Base-by-base conservation (phyloP, 495 filamentous ascomycete genomes). In the Geopyxis carbonaria region DNA sequence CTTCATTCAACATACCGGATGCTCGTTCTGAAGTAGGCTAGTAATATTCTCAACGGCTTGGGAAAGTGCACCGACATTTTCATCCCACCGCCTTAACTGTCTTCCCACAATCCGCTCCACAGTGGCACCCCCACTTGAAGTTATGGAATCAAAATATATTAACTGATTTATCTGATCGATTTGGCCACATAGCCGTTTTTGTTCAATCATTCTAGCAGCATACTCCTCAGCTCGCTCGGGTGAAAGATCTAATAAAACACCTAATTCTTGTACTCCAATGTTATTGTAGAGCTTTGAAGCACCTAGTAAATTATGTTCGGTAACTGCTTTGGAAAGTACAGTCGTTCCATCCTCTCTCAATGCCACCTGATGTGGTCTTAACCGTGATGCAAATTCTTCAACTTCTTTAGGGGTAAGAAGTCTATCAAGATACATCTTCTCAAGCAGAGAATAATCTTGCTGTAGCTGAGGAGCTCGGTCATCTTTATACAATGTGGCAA, bases 381-480 rank as follows among this genome's bases (percentile, higher is more conserved):
- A 67, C 10, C 73, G 76, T 40, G 78, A 64, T 0, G 85, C 75
- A 51, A 97, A 97, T 31, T 80, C 78, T 9, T 70, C 69, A 13
- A 94, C 84, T 59, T 97, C 89, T 14, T 69, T 72, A 2, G 77
- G 70, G 5, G 67, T 69, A 10, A 97, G 65, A 2, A 97, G 64
- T 4, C 89, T 73, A 59, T 95, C 84, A 20, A 97, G 69, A 57
- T 92, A 91, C 73, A 97, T 94, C 63, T 95, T 95, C 65, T 95
- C 91, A 15, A 97, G 64, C 38, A 97, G 94, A 29, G 70, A 66
- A 51, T 78, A 87, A 57, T 94, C 82, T 6, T 42, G 44, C 5
- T 78, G 73, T 2, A 86, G 69, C 31, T 73, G 69, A 2, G 69
- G 61, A 0, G 81, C 70, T 14, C 89, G 73, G 32, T 95, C 91